These are phyloP conservation scores for Abelmoschus esculentus DNA, from an alignment of 345 rosid species.

Conservation along the genomic window DNA sequence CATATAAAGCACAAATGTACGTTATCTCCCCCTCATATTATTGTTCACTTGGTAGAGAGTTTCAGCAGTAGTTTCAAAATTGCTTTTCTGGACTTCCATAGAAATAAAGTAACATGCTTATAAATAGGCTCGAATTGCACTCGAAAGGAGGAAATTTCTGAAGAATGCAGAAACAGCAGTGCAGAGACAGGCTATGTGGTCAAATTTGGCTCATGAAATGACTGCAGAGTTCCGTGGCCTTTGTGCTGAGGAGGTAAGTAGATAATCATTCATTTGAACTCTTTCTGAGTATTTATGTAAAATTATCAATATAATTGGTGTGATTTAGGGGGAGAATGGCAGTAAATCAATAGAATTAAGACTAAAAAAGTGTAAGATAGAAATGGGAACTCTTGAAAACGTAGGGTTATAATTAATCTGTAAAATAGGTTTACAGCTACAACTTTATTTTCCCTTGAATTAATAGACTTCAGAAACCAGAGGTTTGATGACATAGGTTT, in stretches of 20 bases:
- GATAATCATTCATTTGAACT: conserved; percentile 1
- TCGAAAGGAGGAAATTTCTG: conserved; percentile 85
- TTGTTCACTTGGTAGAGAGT: background rate
- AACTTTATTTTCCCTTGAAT: no score
- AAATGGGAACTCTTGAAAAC: background rate
- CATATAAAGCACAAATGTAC: background rate
- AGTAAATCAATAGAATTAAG: background rate
- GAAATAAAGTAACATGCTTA: conserved; percentile 11
- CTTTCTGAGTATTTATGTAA: background rate
- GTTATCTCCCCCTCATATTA: background rate
- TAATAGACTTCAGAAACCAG: no score
- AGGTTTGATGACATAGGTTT: background rate
- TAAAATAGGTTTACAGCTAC: background rate
- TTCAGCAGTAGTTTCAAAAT: background rate
- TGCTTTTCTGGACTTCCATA: background rate
- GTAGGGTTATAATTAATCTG: background rate
- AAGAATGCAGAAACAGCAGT: conserved; percentile 91
- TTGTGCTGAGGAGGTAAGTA: conserved; percentile 94
- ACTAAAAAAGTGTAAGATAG: background rate
- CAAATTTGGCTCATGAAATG: conserved; percentile 98
- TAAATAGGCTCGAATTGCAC: conserved; percentile 84
- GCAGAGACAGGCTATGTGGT: conserved; percentile 99
- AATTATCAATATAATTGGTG: background rate
- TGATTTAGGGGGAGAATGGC: background rate
- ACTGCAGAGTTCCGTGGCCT: conserved; percentile 99